These are phyloP conservation scores for Cardiospermum halicacabum DNA, from an alignment of 345 rosid species.

Conservation along the genomic window DNA sequence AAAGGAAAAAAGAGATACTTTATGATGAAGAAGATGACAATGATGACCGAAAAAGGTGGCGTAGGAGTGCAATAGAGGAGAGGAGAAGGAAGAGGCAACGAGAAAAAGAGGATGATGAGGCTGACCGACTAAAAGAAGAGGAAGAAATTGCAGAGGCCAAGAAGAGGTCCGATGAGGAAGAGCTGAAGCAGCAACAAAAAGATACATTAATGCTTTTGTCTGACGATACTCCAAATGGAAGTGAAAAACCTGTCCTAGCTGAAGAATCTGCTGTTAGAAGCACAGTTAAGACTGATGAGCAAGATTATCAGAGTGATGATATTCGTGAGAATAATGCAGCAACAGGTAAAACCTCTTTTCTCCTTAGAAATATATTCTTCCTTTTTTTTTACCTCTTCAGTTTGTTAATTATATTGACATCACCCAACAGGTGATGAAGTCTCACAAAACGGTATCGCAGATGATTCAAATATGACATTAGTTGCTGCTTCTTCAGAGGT, in stretches of 20 bases:
- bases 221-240: conserved; percentile 41
- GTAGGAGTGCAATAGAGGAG: conserved; percentile 66
- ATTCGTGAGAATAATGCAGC: conserved; percentile 25
- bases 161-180: conserved; percentile 78
- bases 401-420: conserved; percentile 6
- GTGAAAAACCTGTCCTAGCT: conserved; percentile 23
- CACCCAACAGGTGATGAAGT: conserved; percentile 36
- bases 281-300: conserved; percentile 35
- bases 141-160: conserved; percentile 82
- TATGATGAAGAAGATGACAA: conserved; percentile 80
- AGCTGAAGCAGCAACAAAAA: conserved; percentile 50
- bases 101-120: conserved; percentile 84
- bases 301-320: conserved; percentile 21
- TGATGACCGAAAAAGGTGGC: conserved; percentile 89
- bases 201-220: conserved; percentile 55
- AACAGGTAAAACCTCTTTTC: conserved; percentile 1
- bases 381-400: neutral
- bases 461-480: conserved; percentile 37
- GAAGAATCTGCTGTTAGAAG: conserved; percentile 36
- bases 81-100: conserved; percentile 63
- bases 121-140: conserved; percentile 70
- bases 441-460: conserved; percentile 52
- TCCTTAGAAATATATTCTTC: neutral
- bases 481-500: conserved; percentile 45
- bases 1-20: conserved; percentile 77